phyloP scores from a whole-genome alignment of 1,284 basidiomycete genomes.

The Cronartium ribicola region DNA sequence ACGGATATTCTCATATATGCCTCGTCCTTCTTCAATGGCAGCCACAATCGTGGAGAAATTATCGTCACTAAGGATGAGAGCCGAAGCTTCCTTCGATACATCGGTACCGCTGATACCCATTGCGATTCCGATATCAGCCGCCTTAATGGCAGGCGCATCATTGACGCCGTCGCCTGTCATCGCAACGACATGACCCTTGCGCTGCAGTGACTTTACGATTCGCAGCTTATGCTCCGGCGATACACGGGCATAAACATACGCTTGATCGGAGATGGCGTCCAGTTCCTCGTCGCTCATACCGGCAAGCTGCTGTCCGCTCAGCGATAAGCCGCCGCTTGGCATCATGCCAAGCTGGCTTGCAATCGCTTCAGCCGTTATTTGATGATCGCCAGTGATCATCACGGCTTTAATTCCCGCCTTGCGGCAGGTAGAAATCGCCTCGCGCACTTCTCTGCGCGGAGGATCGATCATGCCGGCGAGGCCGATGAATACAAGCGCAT shows the following conservation, averaged over 20 bases:
- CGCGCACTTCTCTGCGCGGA: slow-evolving; percentile 50
- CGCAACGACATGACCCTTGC: slow-evolving; percentile 49
- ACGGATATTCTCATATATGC: slow-evolving; percentile 51
- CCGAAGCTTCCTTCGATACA: slow-evolving; percentile 51
- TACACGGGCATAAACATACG: slow-evolving; percentile 48
- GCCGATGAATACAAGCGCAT: slow-evolving; percentile 52
- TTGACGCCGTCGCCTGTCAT: slow-evolving; percentile 53
- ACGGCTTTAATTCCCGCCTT: slow-evolving; percentile 50
- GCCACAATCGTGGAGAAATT: slow-evolving; percentile 51
- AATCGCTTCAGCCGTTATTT: slow-evolving; percentile 51
- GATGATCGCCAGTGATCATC: slow-evolving; percentile 52
- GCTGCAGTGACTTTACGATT: slow-evolving; percentile 50
- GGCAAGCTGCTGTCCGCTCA: no score
- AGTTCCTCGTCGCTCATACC: no score
- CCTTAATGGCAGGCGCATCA: slow-evolving; percentile 51
- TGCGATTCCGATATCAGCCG: slow-evolving; percentile 51
- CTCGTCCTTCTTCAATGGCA: slow-evolving; percentile 50
- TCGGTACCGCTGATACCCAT: slow-evolving; percentile 51
- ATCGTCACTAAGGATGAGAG: slow-evolving; percentile 51
- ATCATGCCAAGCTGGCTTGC: slow-evolving; percentile 50
- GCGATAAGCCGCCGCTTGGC: no score
- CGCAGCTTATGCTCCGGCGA: slow-evolving; percentile 51
- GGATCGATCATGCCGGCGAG: slow-evolving; percentile 51
- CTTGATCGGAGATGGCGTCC: no score
- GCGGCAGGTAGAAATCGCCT: slow-evolving; percentile 49